Conservation (phyloP, 306 rosid genomes). For the Psophocarpus tetragonolobus region DNA sequence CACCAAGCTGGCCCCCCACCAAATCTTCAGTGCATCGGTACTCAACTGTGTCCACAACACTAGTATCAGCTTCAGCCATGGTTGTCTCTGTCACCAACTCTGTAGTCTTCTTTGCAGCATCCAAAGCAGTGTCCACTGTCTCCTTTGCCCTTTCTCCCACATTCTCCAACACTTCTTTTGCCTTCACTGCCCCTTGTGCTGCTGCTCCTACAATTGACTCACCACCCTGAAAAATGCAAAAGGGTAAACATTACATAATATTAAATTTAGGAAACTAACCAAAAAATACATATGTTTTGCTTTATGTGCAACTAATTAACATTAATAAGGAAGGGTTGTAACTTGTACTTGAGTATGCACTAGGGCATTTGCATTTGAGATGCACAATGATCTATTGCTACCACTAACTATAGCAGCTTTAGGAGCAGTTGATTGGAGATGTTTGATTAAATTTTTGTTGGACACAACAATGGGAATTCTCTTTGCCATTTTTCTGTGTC, state of each 20-base stretch:
- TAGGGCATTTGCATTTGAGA: constrained; percentile 34
- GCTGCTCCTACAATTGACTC: constrained; percentile 35
- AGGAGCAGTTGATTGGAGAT: constrained; percentile 25
- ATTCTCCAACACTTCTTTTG: constrained; percentile 35
- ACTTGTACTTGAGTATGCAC: constrained; percentile 27
- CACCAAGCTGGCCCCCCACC: constrained; percentile 43
- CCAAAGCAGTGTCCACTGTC: constrained; percentile 54
- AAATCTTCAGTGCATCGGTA: constrained; percentile 56
- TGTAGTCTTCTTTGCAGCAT: constrained; percentile 40
- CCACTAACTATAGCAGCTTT: not conserved
- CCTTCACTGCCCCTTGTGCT: constrained; percentile 35
- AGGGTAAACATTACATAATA: too few relatives aligned
- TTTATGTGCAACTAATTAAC: not conserved
- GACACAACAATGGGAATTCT: constrained; percentile 28
- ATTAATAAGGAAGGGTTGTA: not conserved
- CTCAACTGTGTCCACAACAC: constrained; percentile 64
- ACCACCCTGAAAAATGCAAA: constrained; percentile 23
- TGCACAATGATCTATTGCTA: constrained; percentile 12
- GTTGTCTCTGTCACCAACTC: constrained; percentile 40
- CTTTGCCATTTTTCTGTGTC: constrained; percentile 39
- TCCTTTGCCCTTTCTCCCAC: constrained; percentile 38
- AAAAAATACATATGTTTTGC: not conserved
- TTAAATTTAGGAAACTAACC: not conserved
- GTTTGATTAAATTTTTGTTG: constrained; percentile 22
- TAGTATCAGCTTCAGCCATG: constrained; percentile 59